Percentiles rank a stretch among this genome's conserved stretches.
Evolutionary conservation across 345 rosid species (phyloP).

Genomic region (Excoecaria cochinchinensis): DNA sequence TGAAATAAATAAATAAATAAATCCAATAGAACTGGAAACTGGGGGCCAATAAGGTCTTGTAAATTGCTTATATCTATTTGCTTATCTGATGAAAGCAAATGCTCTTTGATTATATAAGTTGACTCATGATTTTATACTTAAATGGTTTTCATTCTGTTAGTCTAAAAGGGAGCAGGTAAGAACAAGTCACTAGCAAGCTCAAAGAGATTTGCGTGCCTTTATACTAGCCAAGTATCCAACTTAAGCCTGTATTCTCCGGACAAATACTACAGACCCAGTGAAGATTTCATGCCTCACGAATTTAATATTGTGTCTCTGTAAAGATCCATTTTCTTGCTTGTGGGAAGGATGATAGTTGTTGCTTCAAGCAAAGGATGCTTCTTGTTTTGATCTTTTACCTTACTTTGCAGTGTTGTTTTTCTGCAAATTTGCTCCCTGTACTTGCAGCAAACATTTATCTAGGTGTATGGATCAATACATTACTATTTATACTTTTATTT

Average conservation of each 20-base stretch:
- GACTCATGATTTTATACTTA: not conserved
- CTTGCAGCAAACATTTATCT: not conserved
- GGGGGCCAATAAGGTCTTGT: no score
- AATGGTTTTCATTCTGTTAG: slow-evolving; percentile 36
- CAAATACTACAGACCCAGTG: slow-evolving; percentile 88
- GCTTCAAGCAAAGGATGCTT: not conserved
- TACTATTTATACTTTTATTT: no score
- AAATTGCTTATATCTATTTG: no score
- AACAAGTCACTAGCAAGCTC: slow-evolving; percentile 62
- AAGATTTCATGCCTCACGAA: slow-evolving; percentile 97
- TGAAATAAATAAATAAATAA: no score
- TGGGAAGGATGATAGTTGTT: not conserved
- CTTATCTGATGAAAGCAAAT: no score
- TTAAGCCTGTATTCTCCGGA: slow-evolving; percentile 84
- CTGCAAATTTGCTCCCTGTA: not conserved
- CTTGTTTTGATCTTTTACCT: not conserved
- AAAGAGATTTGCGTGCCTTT: slow-evolving; percentile 96
- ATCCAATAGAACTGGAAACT: no score
- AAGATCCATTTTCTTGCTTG: not conserved
- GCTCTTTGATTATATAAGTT: not conserved
- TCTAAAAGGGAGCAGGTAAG: slow-evolving; percentile 49
- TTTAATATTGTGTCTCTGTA: slow-evolving; percentile 64
- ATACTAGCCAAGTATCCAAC: slow-evolving; percentile 91
- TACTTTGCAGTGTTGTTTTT: not conserved
- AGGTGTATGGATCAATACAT: no score